These are phyloP conservation scores for Aspergillus sp. DNA, from an alignment of 2,329 filamentous ascomycete species.

Conservation along the genomic window DNA sequence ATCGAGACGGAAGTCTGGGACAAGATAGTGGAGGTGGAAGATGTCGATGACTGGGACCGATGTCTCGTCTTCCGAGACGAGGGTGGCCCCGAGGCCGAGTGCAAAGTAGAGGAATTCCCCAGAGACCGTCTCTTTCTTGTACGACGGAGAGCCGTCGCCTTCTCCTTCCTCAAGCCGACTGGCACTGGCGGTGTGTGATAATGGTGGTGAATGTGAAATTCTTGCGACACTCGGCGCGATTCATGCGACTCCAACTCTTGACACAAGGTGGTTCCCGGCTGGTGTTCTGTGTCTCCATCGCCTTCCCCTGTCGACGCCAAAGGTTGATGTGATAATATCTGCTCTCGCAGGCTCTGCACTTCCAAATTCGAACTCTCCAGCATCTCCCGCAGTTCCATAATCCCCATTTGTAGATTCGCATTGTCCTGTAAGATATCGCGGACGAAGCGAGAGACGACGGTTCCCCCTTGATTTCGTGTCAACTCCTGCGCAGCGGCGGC, in stretches of 20 bases:
- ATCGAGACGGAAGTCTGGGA: conserved; percentile 61
- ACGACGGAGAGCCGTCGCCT: conserved; percentile 52
- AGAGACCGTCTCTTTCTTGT: conserved; percentile 70
- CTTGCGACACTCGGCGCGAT: conserved; percentile 57
- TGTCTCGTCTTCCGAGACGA: conserved; percentile 31
- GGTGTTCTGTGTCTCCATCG: conserved; percentile 26
- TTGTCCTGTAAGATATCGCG: conserved; percentile 95
- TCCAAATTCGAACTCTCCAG: conserved; percentile 90
- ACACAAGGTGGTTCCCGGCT: conserved; percentile 57
- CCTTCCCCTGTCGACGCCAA: conserved; percentile 38
- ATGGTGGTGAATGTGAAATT: conserved; percentile 91
- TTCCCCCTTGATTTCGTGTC: conserved; percentile 56
- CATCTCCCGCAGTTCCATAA: conserved; percentile 87
- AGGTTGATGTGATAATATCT: conserved; percentile 76
- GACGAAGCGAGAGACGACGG: conserved; percentile 91
- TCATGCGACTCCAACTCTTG: conserved; percentile 65
- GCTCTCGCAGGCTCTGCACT: conserved; percentile 80
- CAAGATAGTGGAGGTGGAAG: conserved; percentile 58
- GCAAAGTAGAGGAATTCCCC: conserved; percentile 53
- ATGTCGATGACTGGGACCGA: conserved; percentile 37
- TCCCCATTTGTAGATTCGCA: conserved; percentile 85
- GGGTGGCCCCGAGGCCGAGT: conserved; percentile 28
- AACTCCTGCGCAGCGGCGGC: conserved; percentile 70
- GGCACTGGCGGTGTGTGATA: conserved; percentile 69
- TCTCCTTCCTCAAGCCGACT: conserved; percentile 49